Conservation (phyloP, 352 stramenopile species). For the Phytopythium boreale region DNA sequence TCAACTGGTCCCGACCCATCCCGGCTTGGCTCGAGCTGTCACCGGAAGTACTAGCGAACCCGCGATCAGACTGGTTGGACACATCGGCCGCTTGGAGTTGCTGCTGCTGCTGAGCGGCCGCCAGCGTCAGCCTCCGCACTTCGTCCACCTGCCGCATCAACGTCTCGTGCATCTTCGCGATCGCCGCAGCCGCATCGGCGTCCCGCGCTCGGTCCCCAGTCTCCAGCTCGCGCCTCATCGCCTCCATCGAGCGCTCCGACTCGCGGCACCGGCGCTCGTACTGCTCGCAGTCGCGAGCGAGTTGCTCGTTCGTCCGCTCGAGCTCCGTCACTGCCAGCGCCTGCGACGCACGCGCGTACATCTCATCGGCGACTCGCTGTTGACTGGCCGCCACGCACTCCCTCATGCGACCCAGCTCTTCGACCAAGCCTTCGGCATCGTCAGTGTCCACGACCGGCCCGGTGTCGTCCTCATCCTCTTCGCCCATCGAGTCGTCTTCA, state of each 20-base stretch:
- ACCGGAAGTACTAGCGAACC: background rate
- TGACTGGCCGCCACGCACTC: conserved; percentile 12
- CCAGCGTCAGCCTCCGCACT: conserved; percentile 26
- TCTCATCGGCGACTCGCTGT: conserved; percentile 15
- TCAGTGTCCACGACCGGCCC: background rate
- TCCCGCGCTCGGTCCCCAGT: conserved; percentile 6
- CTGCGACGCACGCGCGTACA: conserved; percentile 18
- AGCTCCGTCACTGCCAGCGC: conserved; percentile 17
- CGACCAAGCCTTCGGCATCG: background rate
- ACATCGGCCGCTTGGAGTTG: conserved; percentile 6
- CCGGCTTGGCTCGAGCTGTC: background rate
- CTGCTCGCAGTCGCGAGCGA: conserved; percentile 7
- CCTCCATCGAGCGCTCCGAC: conserved; percentile 1
- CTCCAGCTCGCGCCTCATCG: conserved; percentile 9
- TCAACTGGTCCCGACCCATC: conserved; percentile 5
- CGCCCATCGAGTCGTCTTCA: background rate
- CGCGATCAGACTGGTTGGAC: background rate
- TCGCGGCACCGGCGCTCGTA: conserved; percentile 1
- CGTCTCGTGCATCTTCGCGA: conserved; percentile 38
- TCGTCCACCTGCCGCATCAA: conserved; percentile 43
- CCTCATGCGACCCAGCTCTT: conserved; percentile 6
- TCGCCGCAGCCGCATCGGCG: conserved; percentile 10
- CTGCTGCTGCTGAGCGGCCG: conserved; percentile 10
- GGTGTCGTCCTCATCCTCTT: background rate
- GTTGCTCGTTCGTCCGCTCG: conserved; percentile 13